Conservation (phyloP, 2,329 filamentous ascomycete genomes). For the Fusarium domesticum region DNA sequence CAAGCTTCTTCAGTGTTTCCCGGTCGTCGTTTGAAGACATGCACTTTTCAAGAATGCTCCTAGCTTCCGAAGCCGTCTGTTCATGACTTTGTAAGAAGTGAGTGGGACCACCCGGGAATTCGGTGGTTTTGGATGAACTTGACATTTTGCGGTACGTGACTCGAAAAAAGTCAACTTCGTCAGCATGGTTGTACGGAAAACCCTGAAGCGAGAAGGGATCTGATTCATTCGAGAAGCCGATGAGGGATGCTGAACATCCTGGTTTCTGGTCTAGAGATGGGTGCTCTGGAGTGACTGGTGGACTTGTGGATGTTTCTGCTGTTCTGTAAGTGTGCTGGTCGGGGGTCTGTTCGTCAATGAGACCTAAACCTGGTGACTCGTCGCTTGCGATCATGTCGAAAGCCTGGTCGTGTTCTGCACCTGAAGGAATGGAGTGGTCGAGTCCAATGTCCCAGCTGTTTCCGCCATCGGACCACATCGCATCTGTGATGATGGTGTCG, state of each 20-base stretch:
- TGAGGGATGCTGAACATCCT: not conserved
- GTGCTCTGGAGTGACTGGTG: not conserved
- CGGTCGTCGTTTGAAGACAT: conserved; percentile 9
- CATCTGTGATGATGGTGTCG: conserved; percentile 1
- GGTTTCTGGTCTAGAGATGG: conserved; percentile 1
- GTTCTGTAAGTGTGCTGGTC: not conserved
- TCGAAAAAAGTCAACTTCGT: conserved; percentile 31
- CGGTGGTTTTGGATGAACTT: not conserved
- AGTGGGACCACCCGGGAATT: conserved; percentile 1
- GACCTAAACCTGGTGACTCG: not conserved
- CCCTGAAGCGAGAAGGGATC: conserved; percentile 2
- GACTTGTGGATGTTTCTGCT: not conserved
- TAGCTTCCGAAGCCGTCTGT: conserved; percentile 4
- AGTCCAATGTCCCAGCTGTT: not conserved
- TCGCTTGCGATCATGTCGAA: not conserved
- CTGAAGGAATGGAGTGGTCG: not conserved
- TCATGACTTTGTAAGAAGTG: conserved; percentile 16
- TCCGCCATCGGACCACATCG: not conserved
- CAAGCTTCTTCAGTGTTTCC: conserved; percentile 6
- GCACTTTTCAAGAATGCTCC: conserved; percentile 4
- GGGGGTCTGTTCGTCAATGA: not conserved
- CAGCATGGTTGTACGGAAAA: conserved; percentile 15
- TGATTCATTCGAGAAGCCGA: conserved; percentile 4
- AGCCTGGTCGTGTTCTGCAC: not conserved
- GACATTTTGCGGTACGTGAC: conserved; percentile 18